phyloP scores from a whole-genome alignment of 2,329 filamentous ascomycete species.

The Sclerotinia sclerotiorum region DNA sequence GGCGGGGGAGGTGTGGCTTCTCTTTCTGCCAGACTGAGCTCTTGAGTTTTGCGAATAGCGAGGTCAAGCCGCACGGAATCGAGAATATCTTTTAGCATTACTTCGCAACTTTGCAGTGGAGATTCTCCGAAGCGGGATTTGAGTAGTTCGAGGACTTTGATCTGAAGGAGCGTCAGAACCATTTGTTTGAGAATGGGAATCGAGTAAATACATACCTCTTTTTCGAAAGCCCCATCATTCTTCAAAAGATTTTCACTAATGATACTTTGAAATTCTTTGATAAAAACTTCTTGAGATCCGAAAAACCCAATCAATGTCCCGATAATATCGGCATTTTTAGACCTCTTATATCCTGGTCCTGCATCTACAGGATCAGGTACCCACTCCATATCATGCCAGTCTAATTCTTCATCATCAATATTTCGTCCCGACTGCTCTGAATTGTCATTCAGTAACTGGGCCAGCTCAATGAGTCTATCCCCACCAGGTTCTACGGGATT shows the following conservation, averaged over 20 bases:
- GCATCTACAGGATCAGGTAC: constrained; percentile 90
- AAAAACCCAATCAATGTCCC: constrained; percentile 86
- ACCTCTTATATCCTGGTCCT: constrained; percentile 85
- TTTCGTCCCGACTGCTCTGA: constrained; percentile 51
- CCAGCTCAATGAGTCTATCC: constrained; percentile 64
- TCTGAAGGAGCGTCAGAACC: constrained; percentile 43
- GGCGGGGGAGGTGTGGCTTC: constrained; percentile 38
- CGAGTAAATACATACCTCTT: constrained; percentile 51
- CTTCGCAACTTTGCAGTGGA: constrained; percentile 87
- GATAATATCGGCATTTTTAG: constrained; percentile 86
- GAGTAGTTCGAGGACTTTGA: constrained; percentile 79
- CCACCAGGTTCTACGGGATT: constrained; percentile 42
- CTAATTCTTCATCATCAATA: constrained; percentile 67
- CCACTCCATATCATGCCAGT: constrained; percentile 94
- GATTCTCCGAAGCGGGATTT: constrained; percentile 86
- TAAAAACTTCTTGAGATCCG: constrained; percentile 86
- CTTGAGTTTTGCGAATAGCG: constrained; percentile 57
- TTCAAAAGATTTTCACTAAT: constrained; percentile 78
- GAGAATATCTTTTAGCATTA: constrained; percentile 92
- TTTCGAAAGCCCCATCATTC: constrained; percentile 68
- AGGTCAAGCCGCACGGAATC: constrained; percentile 76
- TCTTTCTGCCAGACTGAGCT: constrained; percentile 39
- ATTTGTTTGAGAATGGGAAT: constrained; percentile 13
- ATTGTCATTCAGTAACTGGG: constrained; percentile 53
- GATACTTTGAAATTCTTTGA: constrained; percentile 88